phyloP scores from a whole-genome alignment of 83 land plant genomes.

The Thuja plicata region DNA sequence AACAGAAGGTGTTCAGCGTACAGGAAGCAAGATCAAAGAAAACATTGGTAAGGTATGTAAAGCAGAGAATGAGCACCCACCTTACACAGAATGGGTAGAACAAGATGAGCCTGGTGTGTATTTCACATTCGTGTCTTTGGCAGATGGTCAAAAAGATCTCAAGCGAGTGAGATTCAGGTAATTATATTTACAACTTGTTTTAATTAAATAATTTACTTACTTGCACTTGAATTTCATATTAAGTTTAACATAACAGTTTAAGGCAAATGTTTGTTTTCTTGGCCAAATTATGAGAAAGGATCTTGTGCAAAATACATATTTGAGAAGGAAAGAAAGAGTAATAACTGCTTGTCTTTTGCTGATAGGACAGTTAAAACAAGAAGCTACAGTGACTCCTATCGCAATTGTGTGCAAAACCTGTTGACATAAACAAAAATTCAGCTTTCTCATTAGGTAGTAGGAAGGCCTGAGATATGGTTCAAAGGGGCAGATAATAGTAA shows the following conservation, averaged over 20 bases:
- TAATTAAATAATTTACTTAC: neutral
- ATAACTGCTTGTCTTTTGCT: neutral
- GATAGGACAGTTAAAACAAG: neutral
- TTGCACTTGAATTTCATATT: neutral
- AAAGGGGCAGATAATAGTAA: neutral
- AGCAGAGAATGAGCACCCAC: conserved; percentile 12
- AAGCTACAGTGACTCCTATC: neutral
- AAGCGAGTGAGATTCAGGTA: conserved; percentile 85
- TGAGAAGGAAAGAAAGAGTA: neutral
- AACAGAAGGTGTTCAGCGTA: neutral
- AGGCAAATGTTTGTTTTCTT: neutral
- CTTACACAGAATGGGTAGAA: conserved; percentile 54
- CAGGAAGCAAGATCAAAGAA: neutral
- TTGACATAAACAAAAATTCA: neutral
- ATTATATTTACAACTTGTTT: conserved; percentile 1
- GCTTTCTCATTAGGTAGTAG: neutral
- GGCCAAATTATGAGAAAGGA: neutral
- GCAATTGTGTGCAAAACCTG: neutral
- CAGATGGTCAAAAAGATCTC: conserved; percentile 59
- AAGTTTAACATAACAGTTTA: neutral
- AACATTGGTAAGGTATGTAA: neutral
- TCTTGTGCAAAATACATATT: neutral
- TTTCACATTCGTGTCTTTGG: conserved; percentile 43
- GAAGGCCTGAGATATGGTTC: neutral
- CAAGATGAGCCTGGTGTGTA: conserved; percentile 76